Evolutionary conservation across 2,329 filamentous ascomycete genomes (phyloP).

Genomic region (Xylaria polymorpha): DNA sequence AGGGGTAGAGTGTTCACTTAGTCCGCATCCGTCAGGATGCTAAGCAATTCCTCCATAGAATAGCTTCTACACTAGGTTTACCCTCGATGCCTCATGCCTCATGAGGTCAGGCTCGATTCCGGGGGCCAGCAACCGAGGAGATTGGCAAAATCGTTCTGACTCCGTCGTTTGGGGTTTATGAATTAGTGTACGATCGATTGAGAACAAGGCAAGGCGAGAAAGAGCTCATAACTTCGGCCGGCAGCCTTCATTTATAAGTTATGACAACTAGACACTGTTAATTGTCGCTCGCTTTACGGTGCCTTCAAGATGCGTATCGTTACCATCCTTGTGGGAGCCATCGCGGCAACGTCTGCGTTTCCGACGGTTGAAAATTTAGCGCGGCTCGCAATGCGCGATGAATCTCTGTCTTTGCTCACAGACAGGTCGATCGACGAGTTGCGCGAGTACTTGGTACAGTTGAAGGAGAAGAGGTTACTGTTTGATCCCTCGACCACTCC

Average conservation of each 20-base stretch:
- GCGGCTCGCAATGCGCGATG: conserved; percentile 32
- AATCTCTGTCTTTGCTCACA: conserved; percentile 3
- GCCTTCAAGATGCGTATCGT: conserved; percentile 21
- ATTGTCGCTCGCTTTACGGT: neutral
- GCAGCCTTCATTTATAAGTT: neutral
- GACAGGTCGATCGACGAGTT: conserved; percentile 32
- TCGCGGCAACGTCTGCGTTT: conserved; percentile 27
- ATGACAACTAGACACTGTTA: neutral
- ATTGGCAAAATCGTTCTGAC: neutral
- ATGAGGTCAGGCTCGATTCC: conserved; percentile 9
- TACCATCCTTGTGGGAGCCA: conserved; percentile 5
- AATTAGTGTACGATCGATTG: neutral
- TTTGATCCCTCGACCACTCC: conserved; percentile 39
- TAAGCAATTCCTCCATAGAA: neutral
- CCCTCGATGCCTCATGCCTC: conserved; percentile 6
- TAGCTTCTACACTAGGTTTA: conserved; percentile 3
- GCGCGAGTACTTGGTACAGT: conserved; percentile 23
- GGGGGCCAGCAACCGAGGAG: too few relatives aligned
- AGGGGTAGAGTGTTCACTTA: neutral
- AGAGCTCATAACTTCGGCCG: neutral
- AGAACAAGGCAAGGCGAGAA: neutral
- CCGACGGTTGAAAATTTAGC: conserved; percentile 41
- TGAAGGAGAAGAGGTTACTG: conserved; percentile 38
- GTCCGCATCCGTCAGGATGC: neutral
- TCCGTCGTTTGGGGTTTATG: conserved; percentile 3